A percentile compares a stretch with the other conserved stretches of the same genome.
These are phyloP conservation scores for Papilionanthe hybrid DNA, from an alignment of 116 monocot genomes.

Conservation along the genomic window DNA sequence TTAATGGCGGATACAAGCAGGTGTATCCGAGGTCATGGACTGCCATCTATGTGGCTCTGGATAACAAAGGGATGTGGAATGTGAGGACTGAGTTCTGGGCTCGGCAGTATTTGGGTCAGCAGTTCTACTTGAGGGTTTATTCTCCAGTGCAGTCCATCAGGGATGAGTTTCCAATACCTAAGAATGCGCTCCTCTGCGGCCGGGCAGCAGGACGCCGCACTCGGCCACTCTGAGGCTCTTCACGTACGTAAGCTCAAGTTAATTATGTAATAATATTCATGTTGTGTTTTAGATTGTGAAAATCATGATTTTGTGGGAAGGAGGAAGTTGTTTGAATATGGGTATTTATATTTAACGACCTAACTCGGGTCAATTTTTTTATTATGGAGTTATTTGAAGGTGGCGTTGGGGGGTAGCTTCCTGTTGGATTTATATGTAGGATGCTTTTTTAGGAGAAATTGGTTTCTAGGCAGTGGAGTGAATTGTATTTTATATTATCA, in stretches of 20 bases:
- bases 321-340: background rate
- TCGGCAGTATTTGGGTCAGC: slow-evolving; percentile 67
- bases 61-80: slow-evolving; percentile 97
- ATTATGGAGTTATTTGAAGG: background rate
- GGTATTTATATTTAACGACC: background rate
- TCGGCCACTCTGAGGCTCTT: slow-evolving; percentile 19
- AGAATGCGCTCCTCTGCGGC: slow-evolving; percentile 71
- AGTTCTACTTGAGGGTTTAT: slow-evolving; percentile 73
- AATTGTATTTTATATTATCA: background rate
- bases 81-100: slow-evolving; percentile 71
- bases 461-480: background rate
- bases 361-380: background rate
- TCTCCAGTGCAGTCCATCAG: slow-evolving; percentile 43
- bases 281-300: background rate
- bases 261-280: background rate
- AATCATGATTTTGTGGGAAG: background rate
- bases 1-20: slow-evolving; percentile 19
- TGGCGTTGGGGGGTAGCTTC: background rate
- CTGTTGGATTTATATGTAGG: background rate
- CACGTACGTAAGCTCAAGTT: too few species aligned
- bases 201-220: slow-evolving; percentile 32
- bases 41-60: slow-evolving; percentile 59
- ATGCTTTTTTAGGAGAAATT: background rate
- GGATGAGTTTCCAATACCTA: slow-evolving; percentile 66
- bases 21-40: slow-evolving; percentile 79